These are phyloP conservation scores for Magnolia changhungtana DNA, from an alignment of 164 flowering plant species.

Conservation along the genomic window DNA sequence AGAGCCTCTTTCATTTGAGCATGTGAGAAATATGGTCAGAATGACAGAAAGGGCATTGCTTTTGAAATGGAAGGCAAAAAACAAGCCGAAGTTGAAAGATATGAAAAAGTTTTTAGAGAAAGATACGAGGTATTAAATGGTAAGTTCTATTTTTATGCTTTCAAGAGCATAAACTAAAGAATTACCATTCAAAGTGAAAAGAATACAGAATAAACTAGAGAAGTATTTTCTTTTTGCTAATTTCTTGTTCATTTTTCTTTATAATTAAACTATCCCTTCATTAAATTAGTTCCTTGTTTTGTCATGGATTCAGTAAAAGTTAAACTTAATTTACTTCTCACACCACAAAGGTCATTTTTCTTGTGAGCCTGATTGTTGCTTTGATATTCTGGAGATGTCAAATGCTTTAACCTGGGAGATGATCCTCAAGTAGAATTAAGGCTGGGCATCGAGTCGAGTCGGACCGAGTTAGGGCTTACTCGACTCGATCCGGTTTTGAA, in stretches of 20 bases:
- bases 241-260: not conserved
- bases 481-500: too few relatives aligned
- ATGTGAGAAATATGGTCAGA: conserved; percentile 96
- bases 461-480: too few relatives aligned
- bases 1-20: conserved; percentile 94
- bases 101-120: conserved; percentile 92
- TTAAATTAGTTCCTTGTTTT: not conserved
- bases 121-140: conserved; percentile 94
- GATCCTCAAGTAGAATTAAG: too few relatives aligned
- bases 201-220: too few relatives aligned
- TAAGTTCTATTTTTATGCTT: conserved; percentile 22
- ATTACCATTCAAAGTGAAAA: too few relatives aligned
- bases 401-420: too few relatives aligned
- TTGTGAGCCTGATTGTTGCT: too few relatives aligned
- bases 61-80: conserved; percentile 97
- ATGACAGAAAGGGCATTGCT: conserved; percentile 75
- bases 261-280: not conserved
- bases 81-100: too few relatives aligned
- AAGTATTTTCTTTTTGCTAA: not conserved
- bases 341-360: too few relatives aligned
- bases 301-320: not conserved
- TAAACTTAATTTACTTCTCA: too few relatives aligned
- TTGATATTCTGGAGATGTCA: too few relatives aligned
- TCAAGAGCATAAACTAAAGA: not conserved
- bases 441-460: too few relatives aligned